A percentile compares a stretch with the other conserved stretches of the same genome.
Conservation (phyloP, 345 rosid species). For the Orychophragmus violaceus region DNA sequence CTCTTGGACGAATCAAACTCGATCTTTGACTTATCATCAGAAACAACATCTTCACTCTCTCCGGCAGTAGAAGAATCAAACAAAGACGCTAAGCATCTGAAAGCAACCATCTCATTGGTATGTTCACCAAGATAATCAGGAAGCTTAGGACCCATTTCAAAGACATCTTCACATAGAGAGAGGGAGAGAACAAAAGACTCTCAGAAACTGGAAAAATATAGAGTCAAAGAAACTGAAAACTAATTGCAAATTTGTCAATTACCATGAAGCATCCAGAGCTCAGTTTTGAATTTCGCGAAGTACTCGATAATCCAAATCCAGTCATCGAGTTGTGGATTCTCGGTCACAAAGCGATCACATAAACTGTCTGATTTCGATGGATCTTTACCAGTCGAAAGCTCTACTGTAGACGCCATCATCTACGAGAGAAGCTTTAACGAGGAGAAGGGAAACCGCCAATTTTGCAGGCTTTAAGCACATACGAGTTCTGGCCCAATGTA, state of each 20-base stretch:
- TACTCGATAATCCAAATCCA: constrained; percentile 29
- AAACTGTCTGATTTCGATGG: background rate
- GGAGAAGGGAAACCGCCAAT: background rate
- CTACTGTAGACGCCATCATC: constrained; percentile 1
- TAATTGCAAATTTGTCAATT: background rate
- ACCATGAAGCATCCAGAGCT: constrained; percentile 30
- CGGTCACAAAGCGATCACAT: constrained; percentile 12
- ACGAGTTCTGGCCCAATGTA: too few species aligned
- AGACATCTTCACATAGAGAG: constrained; percentile 20
- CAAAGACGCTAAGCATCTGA: constrained; percentile 26
- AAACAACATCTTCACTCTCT: background rate
- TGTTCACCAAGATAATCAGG: constrained; percentile 29
- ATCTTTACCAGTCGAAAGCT: background rate
- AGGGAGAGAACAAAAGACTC: background rate
- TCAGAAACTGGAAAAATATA: too few species aligned
- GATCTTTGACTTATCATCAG: constrained; percentile 2
- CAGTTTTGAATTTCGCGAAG: constrained; percentile 26
- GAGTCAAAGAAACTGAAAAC: too few species aligned
- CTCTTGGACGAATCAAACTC: constrained; percentile 22
- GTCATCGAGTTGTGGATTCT: constrained; percentile 11
- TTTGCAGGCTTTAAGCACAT: too few species aligned
- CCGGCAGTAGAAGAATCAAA: constrained; percentile 4
- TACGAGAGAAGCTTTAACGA: background rate
- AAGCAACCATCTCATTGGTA: constrained; percentile 30
- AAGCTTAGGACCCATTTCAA: constrained; percentile 29